Base-by-base conservation (phyloP, 2,329 filamentous ascomycete species). In the Mollisiaceae sp. region DNA sequence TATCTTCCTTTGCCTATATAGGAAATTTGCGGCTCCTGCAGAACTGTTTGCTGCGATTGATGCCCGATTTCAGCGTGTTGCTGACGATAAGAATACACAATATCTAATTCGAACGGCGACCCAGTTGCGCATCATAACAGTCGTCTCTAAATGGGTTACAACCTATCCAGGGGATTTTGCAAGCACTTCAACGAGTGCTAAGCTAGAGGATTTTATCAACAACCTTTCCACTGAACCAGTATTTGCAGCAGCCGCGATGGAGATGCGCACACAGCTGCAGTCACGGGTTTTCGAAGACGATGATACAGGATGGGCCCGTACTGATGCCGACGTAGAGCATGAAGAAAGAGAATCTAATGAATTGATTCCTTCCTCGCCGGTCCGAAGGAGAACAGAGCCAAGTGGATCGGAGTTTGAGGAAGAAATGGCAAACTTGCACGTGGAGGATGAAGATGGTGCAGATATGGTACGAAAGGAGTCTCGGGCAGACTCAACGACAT, bases 131-230 rank as follows among this genome's bases (percentile, higher is more conserved):
- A 91, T 94, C 67, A 89, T 97, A 45, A 89, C 91, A 70, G 88
- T 95, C 8, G 82, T 98, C 65, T 92, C 93, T 5, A 91, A 92
- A 76, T 99, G 95, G 95, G 90, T 97, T 1, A 89, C 90, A 18
- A 82, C 89, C 52, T 98, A 98, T 77, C 94, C 95, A 0, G 94
- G 93, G 18, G 95, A 99, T 77, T 97, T 98, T 81, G 93, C 93
- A 0, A 89, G 91, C 67, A 85, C 90, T 1, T 85, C 85, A 24
- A 96, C 93, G 1, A 88, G 89, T 70, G 87, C 85, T 69, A 87
- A 86, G 38, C 81, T 97, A 45, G 86, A 90, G 59, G 88, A 88
- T 27, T 95, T 99, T 73, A 89, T 97, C 41, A 79, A 82, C 20
- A 85, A 89, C 47, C 81, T 98, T n/a, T 86, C 91, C 24, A 86